These are phyloP conservation scores for Artomyces pyxidatus DNA, from an alignment of 768 basidiomycete species.

Conservation along the genomic window DNA sequence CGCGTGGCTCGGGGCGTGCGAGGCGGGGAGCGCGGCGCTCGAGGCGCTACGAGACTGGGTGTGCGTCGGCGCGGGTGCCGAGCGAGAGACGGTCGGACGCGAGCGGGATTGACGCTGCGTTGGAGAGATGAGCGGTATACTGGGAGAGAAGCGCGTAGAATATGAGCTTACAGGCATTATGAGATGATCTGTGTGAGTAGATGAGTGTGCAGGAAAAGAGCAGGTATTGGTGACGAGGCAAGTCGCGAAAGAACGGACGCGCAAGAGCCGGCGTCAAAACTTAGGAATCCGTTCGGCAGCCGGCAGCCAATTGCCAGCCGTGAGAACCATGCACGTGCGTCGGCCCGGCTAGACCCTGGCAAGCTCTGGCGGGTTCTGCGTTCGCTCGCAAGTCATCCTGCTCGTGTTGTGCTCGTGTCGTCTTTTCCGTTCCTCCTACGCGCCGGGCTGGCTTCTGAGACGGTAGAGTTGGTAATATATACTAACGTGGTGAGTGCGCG, in stretches of 20 bases:
- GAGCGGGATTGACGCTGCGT: slow-evolving; percentile 70
- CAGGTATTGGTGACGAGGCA: background rate
- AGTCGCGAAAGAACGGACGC: slow-evolving; percentile 3
- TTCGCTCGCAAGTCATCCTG: background rate
- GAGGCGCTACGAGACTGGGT: slow-evolving; percentile 28
- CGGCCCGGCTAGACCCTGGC: background rate
- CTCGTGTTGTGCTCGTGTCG: background rate
- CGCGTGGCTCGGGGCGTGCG: slow-evolving; percentile 33
- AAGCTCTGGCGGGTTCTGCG: background rate
- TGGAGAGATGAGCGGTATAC: background rate
- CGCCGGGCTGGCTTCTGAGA: slow-evolving; percentile 1
- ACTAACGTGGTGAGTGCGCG: no score
- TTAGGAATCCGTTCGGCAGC: background rate
- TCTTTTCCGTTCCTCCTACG: slow-evolving; percentile 7
- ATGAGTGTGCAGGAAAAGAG: background rate
- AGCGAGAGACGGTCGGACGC: slow-evolving; percentile 40
- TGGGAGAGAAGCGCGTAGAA: background rate
- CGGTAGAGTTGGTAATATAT: no score
- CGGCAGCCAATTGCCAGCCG: background rate
- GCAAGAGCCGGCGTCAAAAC: background rate
- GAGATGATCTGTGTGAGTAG: slow-evolving; percentile 3
- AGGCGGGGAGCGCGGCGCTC: slow-evolving; percentile 18
- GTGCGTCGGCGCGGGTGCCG: slow-evolving; percentile 34
- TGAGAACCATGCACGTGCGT: background rate
- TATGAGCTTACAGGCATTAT: slow-evolving; percentile 41